Percentiles rank a stretch among this genome's conserved stretches.
Evolutionary conservation across 768 basidiomycete species (phyloP).

Genomic region (Calocybe indica): DNA sequence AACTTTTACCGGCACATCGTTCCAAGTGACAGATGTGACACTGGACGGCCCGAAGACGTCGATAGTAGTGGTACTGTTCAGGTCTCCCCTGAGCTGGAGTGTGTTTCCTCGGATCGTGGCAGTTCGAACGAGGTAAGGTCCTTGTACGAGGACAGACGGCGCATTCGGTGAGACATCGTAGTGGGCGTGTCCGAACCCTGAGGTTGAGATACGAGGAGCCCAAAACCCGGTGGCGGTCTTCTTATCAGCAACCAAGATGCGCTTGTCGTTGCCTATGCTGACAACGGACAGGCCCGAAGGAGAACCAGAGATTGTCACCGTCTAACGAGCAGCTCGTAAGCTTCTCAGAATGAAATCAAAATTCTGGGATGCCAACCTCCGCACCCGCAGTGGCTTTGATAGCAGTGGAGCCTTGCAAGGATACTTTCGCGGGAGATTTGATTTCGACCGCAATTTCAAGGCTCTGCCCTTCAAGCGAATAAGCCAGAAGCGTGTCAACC

Average conservation of each 20-base stretch:
- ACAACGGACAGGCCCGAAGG: constrained; percentile 33
- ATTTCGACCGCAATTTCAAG: constrained; percentile 20
- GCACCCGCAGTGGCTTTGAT: constrained; percentile 13
- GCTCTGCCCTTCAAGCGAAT: constrained; percentile 30
- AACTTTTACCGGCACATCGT: constrained; percentile 36
- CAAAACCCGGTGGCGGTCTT: constrained; percentile 54
- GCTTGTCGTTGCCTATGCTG: constrained; percentile 30
- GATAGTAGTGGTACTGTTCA: constrained; percentile 44
- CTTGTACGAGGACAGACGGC: constrained; percentile 24
- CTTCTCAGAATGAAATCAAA: neutral
- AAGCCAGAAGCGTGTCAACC: constrained; percentile 28
- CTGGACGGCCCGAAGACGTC: constrained; percentile 46
- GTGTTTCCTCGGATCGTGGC: constrained; percentile 17
- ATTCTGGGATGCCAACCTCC: constrained; percentile 8
- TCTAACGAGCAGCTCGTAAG: constrained; percentile 12
- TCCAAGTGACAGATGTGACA: constrained; percentile 50
- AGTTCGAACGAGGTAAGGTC: constrained; percentile 28
- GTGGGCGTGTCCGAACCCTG: constrained; percentile 13
- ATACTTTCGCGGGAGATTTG: constrained; percentile 4
- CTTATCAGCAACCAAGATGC: constrained; percentile 56
- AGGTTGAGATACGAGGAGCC: constrained; percentile 42
- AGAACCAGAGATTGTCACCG: constrained; percentile 37
- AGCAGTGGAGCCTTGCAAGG: constrained; percentile 13
- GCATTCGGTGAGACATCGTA: constrained; percentile 22
- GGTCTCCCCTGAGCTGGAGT: constrained; percentile 41